Evolutionary conservation across 2,329 filamentous ascomycete genomes (phyloP).

Genomic region (Cladosporium sp.): DNA sequence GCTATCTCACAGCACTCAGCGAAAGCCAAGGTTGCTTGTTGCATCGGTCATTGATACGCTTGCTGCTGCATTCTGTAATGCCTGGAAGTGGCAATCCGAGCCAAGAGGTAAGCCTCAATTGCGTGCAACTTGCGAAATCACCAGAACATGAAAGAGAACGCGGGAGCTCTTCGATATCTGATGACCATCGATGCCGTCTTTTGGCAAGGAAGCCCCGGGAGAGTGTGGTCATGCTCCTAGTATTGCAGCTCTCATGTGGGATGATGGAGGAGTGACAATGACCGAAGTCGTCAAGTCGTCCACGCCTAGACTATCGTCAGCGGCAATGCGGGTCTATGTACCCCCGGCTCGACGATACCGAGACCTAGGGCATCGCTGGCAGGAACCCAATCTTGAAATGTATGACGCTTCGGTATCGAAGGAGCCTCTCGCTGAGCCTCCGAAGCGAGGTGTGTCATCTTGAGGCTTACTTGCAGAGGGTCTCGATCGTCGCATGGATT

Average conservation of each 20-base stretch:
- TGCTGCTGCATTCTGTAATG: background rate
- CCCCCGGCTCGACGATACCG: background rate
- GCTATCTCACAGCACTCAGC: background rate
- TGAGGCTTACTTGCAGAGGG: background rate
- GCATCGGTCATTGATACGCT: too few relatives aligned
- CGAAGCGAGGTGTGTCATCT: background rate
- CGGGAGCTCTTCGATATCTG: background rate
- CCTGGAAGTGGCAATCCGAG: background rate
- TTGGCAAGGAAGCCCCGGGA: background rate
- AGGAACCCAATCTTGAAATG: background rate
- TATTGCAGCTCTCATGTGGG: background rate
- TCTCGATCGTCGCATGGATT: background rate
- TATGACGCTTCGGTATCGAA: background rate
- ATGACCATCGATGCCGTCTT: background rate
- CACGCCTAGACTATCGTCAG: background rate
- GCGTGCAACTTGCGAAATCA: background rate
- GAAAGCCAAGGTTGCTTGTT: too few relatives aligned
- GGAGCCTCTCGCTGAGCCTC: background rate
- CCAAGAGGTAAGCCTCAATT: background rate
- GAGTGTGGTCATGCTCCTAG: background rate
- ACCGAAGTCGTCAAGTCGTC: background rate
- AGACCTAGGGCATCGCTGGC: background rate
- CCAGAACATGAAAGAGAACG: background rate
- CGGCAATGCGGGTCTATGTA: background rate
- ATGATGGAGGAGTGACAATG: background rate